These are phyloP conservation scores for Gynostemma pentaphyllum DNA, from an alignment of 306 rosid genomes.

Conservation along the genomic window DNA sequence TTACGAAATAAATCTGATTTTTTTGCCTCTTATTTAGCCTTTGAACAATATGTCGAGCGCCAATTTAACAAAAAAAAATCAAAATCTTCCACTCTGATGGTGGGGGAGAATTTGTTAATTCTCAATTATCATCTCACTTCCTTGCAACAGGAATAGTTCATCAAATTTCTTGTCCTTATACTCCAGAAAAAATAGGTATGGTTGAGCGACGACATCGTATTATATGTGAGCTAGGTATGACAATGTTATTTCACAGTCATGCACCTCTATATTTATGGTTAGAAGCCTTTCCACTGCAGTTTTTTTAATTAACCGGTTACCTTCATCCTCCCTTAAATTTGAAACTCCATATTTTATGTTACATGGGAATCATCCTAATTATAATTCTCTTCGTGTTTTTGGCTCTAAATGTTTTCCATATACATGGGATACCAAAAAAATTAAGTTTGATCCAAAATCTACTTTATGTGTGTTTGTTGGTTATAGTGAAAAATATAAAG, in stretches of 20 bases:
- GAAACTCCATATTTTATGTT: background rate
- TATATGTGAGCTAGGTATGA: background rate
- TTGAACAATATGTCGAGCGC: background rate
- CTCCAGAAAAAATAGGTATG: slow-evolving; percentile 2
- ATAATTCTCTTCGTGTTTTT: background rate
- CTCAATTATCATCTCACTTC: background rate
- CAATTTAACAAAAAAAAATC: too few species aligned
- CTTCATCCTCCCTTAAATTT: background rate
- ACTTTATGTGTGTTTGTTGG: too few species aligned
- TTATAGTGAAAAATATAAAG: too few species aligned
- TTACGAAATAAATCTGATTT: slow-evolving; percentile 2
- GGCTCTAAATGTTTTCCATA: too few species aligned
- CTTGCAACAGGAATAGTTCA: background rate
- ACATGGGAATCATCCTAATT: background rate
- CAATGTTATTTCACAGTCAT: slow-evolving; percentile 1
- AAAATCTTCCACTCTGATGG: too few species aligned
- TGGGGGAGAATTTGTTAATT: background rate
- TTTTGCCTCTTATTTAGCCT: background rate
- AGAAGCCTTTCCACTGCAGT: background rate
- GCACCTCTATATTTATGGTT: slow-evolving; percentile 6
- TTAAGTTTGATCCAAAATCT: background rate
- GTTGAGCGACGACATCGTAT: background rate
- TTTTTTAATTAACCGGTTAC: too few species aligned
- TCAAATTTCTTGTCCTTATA: background rate
- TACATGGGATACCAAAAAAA: background rate